Conservation (phyloP, 2,329 filamentous ascomycete genomes). For the Fonsecaea pugnacius region DNA sequence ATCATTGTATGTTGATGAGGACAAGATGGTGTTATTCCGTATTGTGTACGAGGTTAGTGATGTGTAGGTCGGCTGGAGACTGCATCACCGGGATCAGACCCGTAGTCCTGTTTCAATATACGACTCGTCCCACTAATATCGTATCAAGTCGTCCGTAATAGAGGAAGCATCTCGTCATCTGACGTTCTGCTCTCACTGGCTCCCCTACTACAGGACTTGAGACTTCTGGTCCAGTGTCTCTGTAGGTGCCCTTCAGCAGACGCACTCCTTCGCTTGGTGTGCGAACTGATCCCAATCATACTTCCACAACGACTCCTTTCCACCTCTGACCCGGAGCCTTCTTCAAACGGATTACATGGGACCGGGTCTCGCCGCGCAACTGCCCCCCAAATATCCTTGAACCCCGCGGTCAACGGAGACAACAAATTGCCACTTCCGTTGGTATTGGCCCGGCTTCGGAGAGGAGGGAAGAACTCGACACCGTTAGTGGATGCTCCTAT, state of each 20-base stretch:
- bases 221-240: background rate
- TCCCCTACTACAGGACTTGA: background rate
- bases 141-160: constrained; percentile 20
- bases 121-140: background rate
- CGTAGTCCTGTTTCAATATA: background rate
- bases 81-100: background rate
- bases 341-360: background rate
- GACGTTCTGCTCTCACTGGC: constrained; percentile 6
- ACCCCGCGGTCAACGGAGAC: background rate
- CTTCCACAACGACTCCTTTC: constrained; percentile 25
- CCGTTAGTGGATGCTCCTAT: background rate
- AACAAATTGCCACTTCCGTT: background rate
- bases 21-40: constrained; percentile 4
- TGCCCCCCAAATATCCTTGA: background rate
- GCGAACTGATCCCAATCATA: constrained; percentile 31
- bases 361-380: background rate
- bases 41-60: background rate
- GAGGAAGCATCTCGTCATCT: constrained; percentile 24
- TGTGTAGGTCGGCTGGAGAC: background rate
- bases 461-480: constrained; percentile 35
- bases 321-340: background rate
- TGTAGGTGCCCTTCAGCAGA: constrained; percentile 5
- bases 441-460: constrained; percentile 21
- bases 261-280: constrained; percentile 22
- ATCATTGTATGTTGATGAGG: background rate